Evolutionary conservation across 306 rosid species (phyloP).

Genomic region (Rosa chinensis): DNA sequence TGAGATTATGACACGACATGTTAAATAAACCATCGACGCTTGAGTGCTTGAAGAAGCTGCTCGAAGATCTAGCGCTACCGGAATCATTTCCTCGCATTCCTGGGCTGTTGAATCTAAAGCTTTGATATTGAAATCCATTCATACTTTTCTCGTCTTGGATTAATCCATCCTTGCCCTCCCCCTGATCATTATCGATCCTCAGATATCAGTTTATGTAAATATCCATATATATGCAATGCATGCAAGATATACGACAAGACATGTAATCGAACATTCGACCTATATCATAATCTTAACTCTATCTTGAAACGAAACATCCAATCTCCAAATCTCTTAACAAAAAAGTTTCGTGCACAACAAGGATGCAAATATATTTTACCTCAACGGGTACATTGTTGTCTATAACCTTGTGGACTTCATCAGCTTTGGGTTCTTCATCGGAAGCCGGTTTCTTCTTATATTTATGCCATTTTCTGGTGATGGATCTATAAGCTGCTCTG

Average conservation of each 20-base stretch:
- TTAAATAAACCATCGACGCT: slow-evolving; percentile 28
- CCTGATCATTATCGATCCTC: not conserved
- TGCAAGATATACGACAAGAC: not conserved
- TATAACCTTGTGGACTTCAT: not conserved
- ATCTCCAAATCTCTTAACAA: not conserved
- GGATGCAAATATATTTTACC: slow-evolving; percentile 7
- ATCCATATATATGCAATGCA: not conserved
- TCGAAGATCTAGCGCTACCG: slow-evolving; percentile 12
- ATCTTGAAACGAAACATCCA: not conserved
- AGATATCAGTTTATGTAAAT: not conserved
- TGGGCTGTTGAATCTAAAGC: slow-evolving; percentile 29
- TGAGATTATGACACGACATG: slow-evolving; percentile 8
- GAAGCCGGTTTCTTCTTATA: slow-evolving; percentile 25
- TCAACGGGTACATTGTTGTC: not conserved
- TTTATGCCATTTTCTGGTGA: slow-evolving; percentile 44
- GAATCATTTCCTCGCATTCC: slow-evolving; percentile 8
- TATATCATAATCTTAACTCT: not conserved
- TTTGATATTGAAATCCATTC: slow-evolving; percentile 26
- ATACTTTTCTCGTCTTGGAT: slow-evolving; percentile 2
- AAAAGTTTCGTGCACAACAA: not conserved
- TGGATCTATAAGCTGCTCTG: slow-evolving; percentile 42
- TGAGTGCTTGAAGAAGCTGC: slow-evolving; percentile 14
- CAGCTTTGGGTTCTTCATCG: not conserved
- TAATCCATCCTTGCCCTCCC: slow-evolving; percentile 3
- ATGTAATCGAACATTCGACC: not conserved